These are phyloP conservation scores for Cymbopogon flexuosus DNA, from an alignment of 202 grass and related monocot species.

Conservation along the genomic window DNA sequence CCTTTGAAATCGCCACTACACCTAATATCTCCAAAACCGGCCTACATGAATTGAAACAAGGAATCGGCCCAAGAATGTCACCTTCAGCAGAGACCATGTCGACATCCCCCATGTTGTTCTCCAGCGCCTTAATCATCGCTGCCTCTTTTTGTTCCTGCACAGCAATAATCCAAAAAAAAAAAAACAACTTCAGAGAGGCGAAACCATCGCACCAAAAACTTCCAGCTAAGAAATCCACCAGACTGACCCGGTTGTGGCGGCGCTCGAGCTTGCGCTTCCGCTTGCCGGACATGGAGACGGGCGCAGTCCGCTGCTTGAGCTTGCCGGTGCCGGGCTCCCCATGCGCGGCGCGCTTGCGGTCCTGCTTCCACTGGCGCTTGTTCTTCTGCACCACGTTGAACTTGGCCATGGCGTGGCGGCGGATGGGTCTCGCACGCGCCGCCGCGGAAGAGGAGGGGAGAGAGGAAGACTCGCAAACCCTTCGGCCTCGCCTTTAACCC, in stretches of 20 bases:
- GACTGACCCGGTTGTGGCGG: conserved; percentile 54
- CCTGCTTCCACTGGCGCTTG: conserved; percentile 61
- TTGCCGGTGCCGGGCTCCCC: conserved; percentile 67
- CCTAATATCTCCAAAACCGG: neutral
- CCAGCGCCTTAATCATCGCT: conserved; percentile 63
- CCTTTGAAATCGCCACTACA: neutral
- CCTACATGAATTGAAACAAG: neutral
- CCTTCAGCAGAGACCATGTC: conserved; percentile 78
- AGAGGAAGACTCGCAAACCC: conserved; percentile 1
- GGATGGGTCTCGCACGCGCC: conserved; percentile 18
- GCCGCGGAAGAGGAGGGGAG: neutral
- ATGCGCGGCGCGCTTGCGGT: conserved; percentile 63
- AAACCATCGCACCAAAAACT: neutral
- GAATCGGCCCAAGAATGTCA: conserved; percentile 3
- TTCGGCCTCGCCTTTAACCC: conserved; percentile 27
- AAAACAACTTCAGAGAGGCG: neutral
- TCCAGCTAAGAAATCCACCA: neutral
- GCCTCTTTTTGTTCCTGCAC: conserved; percentile 76
- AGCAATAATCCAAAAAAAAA: neutral
- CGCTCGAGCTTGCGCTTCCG: conserved; percentile 74
- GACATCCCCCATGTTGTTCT: conserved; percentile 72
- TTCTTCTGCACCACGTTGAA: conserved; percentile 72
- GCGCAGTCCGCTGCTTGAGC: conserved; percentile 63
- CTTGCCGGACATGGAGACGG: conserved; percentile 78
- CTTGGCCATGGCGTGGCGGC: conserved; percentile 64